Conservation (phyloP, 495 filamentous ascomycete genomes). For the Niebla homalea region DNA sequence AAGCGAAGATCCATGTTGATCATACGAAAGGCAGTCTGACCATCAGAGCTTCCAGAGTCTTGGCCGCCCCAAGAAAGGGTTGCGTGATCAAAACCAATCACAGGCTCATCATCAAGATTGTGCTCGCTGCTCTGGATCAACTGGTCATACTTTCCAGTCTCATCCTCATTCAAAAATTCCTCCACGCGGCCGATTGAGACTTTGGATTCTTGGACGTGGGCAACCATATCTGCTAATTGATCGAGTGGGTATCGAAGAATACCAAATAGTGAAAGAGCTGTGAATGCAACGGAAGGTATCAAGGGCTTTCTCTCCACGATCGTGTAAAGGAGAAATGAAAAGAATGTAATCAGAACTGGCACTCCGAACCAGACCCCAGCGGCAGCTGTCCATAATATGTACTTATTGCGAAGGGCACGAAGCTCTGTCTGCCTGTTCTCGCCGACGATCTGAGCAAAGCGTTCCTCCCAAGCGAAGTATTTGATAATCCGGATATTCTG, state of each 20-base stretch:
- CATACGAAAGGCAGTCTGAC: constrained; percentile 62
- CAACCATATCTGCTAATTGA: constrained; percentile 97
- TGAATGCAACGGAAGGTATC: constrained; percentile 90
- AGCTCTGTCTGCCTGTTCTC: constrained; percentile 77
- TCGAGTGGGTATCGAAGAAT: constrained; percentile 91
- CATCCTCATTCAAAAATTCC: constrained; percentile 84
- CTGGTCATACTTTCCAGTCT: constrained; percentile 93
- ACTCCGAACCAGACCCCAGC: constrained; percentile 95
- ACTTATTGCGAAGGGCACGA: constrained; percentile 61
- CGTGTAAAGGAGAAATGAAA: constrained; percentile 90
- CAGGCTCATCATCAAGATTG: constrained; percentile 36
- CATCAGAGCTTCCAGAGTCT: constrained; percentile 43
- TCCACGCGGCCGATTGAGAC: constrained; percentile 96
- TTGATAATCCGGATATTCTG: constrained; percentile 99
- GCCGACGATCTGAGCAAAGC: constrained; percentile 74
- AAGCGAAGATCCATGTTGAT: constrained; percentile 70
- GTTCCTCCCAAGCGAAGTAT: constrained; percentile 96
- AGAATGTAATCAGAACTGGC: constrained; percentile 87
- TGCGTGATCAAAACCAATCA: constrained; percentile 74
- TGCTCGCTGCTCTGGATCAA: constrained; percentile 50
- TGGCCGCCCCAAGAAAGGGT: constrained; percentile 81
- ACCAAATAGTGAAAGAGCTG: constrained; percentile 87
- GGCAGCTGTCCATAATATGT: constrained; percentile 81
- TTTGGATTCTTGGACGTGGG: constrained; percentile 93
- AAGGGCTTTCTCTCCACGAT: constrained; percentile 79